Base-by-base conservation (phyloP, 2,329 filamentous ascomycete genomes). In the Ceratocystiopsis sp. region DNA sequence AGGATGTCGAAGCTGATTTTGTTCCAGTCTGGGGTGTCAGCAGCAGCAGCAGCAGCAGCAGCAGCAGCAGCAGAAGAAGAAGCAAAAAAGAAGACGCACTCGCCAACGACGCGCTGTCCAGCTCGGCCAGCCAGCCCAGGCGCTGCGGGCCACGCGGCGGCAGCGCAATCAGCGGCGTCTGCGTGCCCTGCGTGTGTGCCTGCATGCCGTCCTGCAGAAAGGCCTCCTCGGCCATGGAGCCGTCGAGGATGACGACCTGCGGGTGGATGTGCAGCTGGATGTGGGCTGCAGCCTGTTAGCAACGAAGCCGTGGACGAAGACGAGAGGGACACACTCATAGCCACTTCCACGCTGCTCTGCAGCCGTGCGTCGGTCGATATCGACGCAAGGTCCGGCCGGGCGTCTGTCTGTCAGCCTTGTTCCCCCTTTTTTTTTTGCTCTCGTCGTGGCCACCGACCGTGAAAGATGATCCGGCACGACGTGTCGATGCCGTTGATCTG, bases 401-500 rank as follows among this genome's bases (percentile, higher is more conserved):
- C 86, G 68, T 96, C 75, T 78, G 51, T 6, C 15, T 6, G 9
- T 21, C 12, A n/a, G 1, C 11, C 18, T 6, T 29, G 5, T 29
- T 29, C 25, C 10, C 10, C 10, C 5, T 10, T 29, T 29, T 10
- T 10, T 8, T 29, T 29, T 8, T 21, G 4, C 21, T 8, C 21
- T 21, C 21, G 21, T 21, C 21, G 8, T 21, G 4, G 21, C 8
- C 25, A 29, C 51, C 14, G 38, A 69, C 73, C 72, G 47, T 78
- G 69, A 41, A 72, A 65, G 41, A 68, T 63, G 35, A 93, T 66
- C 16, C 73, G 69, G 58, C 91, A 96, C 4, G 60, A 60, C 38
- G 74, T 65, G 39, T 75, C 71, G n/a, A 94, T 70, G 32, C 85
- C 84, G 57, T 95, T 95, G 46, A 94, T 67, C 42, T 75, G 66